phyloP scores from a whole-genome alignment of 768 basidiomycete genomes.

The Boletus sp. region DNA sequence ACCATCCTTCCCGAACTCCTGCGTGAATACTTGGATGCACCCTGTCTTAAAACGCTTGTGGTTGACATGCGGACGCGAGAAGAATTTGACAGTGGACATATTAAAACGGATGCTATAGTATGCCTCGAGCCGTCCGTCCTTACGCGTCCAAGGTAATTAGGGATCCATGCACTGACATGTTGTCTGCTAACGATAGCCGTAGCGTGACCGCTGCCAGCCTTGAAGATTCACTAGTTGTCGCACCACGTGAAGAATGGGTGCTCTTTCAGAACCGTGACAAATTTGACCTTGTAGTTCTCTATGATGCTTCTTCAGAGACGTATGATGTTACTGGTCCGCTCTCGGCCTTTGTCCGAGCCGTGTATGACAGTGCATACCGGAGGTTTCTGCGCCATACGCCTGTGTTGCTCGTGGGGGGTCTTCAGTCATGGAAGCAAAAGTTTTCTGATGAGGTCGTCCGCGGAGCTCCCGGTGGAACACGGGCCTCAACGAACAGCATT shows the following conservation, averaged over 20 bases:
- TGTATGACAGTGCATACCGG: constrained; percentile 70
- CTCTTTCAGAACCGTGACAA: constrained; percentile 84
- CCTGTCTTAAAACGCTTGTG: constrained; percentile 58
- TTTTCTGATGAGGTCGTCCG: constrained; percentile 42
- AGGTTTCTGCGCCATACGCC: constrained; percentile 73
- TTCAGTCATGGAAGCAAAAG: constrained; percentile 73
- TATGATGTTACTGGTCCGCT: constrained; percentile 52
- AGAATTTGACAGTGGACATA: constrained; percentile 73
- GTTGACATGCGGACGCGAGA: constrained; percentile 80
- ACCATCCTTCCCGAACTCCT: constrained; percentile 59
- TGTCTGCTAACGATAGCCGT: constrained; percentile 10
- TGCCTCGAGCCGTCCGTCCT: constrained; percentile 85
- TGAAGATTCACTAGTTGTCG: constrained; percentile 70
- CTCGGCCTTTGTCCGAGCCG: constrained; percentile 59
- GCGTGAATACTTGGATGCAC: constrained; percentile 50
- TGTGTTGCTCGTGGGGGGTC: constrained; percentile 80
- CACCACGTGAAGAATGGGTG: constrained; percentile 63
- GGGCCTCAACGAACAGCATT: constrained; percentile 15
- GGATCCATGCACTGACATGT: not conserved
- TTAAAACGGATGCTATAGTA: constrained; percentile 63
- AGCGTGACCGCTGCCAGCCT: constrained; percentile 67
- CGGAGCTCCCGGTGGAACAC: constrained; percentile 18
- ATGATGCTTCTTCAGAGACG: constrained; percentile 63
- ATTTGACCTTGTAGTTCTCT: constrained; percentile 85
- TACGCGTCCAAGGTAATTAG: constrained; percentile 57